Evolutionary conservation across 768 basidiomycete species (phyloP).

Genomic region (Rhodotorula sphaerocarpa): DNA sequence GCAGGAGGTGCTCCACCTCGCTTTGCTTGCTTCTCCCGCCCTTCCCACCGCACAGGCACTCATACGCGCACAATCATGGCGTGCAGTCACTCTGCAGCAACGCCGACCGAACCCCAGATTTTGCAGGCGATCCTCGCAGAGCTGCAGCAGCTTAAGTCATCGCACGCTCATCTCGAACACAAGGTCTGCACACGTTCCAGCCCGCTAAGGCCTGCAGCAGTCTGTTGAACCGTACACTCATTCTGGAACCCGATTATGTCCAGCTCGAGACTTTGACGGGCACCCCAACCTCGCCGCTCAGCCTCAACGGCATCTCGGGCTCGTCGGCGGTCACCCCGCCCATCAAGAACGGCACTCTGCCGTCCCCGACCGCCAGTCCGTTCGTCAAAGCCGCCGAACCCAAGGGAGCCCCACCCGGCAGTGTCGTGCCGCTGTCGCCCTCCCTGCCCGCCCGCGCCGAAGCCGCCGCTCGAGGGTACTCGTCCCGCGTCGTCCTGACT

Average conservation of each 20-base stretch:
- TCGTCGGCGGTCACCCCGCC: constrained; percentile 1
- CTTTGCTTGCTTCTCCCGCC: background rate
- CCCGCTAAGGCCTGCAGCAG: no score
- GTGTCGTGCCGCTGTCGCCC: constrained; percentile 16
- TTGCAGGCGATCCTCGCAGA: constrained; percentile 35
- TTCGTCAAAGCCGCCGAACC: constrained; percentile 24
- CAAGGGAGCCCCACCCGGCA: no score
- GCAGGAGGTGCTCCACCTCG: no score
- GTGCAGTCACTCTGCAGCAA: background rate
- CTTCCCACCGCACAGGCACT: background rate
- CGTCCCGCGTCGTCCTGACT: constrained; percentile 70
- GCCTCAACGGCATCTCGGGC: background rate
- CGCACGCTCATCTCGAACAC: constrained; percentile 22
- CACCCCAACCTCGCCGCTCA: constrained; percentile 13
- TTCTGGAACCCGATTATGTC: no score
- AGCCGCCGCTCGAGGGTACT: constrained; percentile 55
- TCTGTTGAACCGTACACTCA: no score
- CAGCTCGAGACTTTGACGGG: constrained; percentile 26
- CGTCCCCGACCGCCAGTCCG: constrained; percentile 3
- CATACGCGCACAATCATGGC: background rate
- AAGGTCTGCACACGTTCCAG: constrained; percentile 9
- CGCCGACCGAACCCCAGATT: constrained; percentile 8
- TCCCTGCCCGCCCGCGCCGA: constrained; percentile 47
- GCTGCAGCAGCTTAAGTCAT: constrained; percentile 24
- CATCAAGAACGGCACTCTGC: background rate